A percentile compares a stretch with the other conserved stretches of the same genome.
Evolutionary conservation across 2,329 filamentous ascomycete genomes (phyloP).

Genomic region (Colletotrichum sp.): DNA sequence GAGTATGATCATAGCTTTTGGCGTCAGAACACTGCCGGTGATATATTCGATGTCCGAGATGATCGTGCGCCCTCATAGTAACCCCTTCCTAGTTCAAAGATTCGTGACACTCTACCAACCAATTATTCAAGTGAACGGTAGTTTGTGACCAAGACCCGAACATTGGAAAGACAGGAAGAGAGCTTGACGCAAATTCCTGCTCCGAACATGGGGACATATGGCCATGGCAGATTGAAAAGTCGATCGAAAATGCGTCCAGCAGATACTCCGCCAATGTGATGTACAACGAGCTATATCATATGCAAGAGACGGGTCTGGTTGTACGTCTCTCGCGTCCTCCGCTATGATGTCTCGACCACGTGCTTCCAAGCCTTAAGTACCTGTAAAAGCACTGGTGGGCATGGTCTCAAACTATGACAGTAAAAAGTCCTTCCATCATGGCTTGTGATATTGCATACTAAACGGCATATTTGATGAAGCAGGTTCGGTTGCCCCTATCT

Average conservation of each 20-base stretch:
- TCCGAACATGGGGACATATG: rapidly evolving
- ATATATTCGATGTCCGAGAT: not conserved
- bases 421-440: not conserved
- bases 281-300: not conserved
- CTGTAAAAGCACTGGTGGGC: not conserved
- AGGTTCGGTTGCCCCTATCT: not conserved
- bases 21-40: rapidly evolving
- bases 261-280: not conserved
- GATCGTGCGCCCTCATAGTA: not conserved
- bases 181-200: rapidly evolving
- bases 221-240: not conserved
- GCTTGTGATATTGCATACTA: rapidly evolving
- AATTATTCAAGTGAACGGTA: not conserved
- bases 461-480: not conserved
- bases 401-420: not conserved
- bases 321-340: not conserved
- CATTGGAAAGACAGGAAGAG: not conserved
- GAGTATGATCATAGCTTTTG: not conserved
- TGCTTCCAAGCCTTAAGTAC: not conserved
- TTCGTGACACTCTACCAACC: not conserved
- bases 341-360: not conserved
- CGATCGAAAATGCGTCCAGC: not conserved
- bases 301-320: not conserved
- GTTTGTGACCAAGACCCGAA: not conserved
- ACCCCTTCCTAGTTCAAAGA: not conserved